Conservation (phyloP, 208 protist genomes). For the Trypanosoma brucei region DNA sequence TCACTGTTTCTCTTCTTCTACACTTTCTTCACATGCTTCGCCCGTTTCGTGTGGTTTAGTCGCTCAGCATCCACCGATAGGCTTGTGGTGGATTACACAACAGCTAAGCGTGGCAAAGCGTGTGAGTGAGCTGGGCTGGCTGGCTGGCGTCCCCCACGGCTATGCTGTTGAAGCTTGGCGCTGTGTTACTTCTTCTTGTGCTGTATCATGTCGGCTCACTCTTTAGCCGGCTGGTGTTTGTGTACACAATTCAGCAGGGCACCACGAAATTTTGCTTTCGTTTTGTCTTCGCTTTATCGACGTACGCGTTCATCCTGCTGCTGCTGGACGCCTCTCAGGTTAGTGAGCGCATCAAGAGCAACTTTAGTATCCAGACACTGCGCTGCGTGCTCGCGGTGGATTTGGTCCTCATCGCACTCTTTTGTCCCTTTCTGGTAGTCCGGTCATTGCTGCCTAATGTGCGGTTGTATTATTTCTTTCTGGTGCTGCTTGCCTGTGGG, state of each 20-base stretch:
- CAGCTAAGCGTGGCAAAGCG: too few relatives aligned
- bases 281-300: constrained; percentile 34
- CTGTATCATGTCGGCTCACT: constrained; percentile 29
- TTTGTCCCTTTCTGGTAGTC: constrained; percentile 16
- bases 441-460: constrained; percentile 6
- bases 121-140: not conserved
- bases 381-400: constrained; percentile 10
- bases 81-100: too few relatives aligned
- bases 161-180: constrained; percentile 5
- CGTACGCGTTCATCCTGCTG: constrained; percentile 29
- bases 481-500: not conserved
- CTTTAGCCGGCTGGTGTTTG: constrained; percentile 39
- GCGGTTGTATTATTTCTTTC: constrained; percentile 1
- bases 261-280: constrained; percentile 29
- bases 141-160: not conserved
- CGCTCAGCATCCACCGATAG: too few relatives aligned
- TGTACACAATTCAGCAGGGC: constrained; percentile 30
- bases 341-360: constrained; percentile 1
- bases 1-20: not conserved
- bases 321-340: constrained; percentile 27
- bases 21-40: too few relatives aligned
- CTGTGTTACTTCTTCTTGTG: constrained; percentile 7
- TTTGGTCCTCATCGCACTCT: constrained; percentile 2
- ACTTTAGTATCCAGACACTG: constrained; percentile 6
- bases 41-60: too few relatives aligned